Conservation (phyloP, 176 grass and related monocot species). For the Ensete glaucum region DNA sequence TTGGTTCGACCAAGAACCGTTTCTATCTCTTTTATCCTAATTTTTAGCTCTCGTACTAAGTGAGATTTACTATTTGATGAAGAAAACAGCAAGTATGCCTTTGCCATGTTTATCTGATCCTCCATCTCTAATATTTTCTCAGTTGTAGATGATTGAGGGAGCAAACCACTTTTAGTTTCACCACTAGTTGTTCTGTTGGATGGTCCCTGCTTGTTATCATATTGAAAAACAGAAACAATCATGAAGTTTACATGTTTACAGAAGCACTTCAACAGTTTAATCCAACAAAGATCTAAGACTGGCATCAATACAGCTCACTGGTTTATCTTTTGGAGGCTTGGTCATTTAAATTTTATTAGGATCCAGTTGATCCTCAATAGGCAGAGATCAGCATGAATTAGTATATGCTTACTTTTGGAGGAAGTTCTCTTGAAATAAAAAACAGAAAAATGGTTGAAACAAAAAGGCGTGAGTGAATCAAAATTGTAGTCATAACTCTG, state of each 20-base stretch:
- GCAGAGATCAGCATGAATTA: not conserved
- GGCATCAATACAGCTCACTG: not conserved
- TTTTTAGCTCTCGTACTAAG: constrained; percentile 53
- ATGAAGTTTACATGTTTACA: not conserved
- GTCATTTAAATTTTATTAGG: not conserved
- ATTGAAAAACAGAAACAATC: not conserved
- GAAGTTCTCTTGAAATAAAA: too few species aligned
- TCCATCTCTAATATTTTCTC: constrained; percentile 86
- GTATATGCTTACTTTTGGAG: too few species aligned
- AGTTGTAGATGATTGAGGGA: constrained; percentile 23
- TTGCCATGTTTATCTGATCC: constrained; percentile 69
- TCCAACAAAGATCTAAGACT: not conserved
- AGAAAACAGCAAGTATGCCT: constrained; percentile 53
- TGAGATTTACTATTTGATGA: constrained; percentile 35
- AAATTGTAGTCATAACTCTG: too few species aligned
- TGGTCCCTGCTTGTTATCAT: constrained; percentile 13
- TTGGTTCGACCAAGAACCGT: constrained; percentile 43
- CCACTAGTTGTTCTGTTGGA: constrained; percentile 23
- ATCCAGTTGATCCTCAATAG: not conserved
- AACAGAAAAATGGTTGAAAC: too few species aligned
- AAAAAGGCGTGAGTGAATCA: too few species aligned
- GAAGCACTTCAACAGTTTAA: not conserved
- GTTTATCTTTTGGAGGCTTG: not conserved
- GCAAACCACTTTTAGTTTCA: constrained; percentile 29
- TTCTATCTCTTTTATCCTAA: constrained; percentile 75